These are phyloP conservation scores for Aspergillus ibericus DNA, from an alignment of 2,329 filamentous ascomycete species.

Conservation along the genomic window DNA sequence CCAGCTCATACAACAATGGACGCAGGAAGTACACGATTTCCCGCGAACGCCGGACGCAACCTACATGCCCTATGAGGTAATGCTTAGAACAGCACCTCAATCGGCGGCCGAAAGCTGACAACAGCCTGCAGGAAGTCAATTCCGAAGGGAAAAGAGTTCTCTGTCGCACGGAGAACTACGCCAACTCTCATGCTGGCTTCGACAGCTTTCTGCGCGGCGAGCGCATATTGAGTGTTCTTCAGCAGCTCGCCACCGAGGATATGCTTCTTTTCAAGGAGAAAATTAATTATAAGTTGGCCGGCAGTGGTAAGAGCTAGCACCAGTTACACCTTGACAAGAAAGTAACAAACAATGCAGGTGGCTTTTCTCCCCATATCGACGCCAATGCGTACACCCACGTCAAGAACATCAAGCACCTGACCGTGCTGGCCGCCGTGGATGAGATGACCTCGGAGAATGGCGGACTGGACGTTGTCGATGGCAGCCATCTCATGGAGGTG, in stretches of 20 bases:
- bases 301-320: constrained; percentile 30
- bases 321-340: not conserved
- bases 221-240: constrained; percentile 30
- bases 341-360: constrained; percentile 20
- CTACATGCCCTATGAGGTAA: constrained; percentile 37
- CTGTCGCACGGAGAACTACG: constrained; percentile 38
- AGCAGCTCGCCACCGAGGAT: constrained; percentile 37
- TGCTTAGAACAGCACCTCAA: not conserved
- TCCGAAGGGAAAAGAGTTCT: constrained; percentile 30
- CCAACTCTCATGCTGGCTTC: constrained; percentile 35
- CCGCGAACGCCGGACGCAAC: constrained; percentile 28
- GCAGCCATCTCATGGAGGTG: constrained; percentile 39
- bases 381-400: constrained; percentile 46
- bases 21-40: constrained; percentile 38
- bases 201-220: constrained; percentile 38
- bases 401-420: constrained; percentile 43
- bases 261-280: constrained; percentile 49
- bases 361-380: constrained; percentile 44
- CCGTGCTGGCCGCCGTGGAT: constrained; percentile 43
- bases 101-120: not conserved
- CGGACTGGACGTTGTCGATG: constrained; percentile 43
- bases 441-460: constrained; percentile 39
- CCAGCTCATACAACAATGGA: constrained; percentile 29
- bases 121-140: constrained; percentile 28
- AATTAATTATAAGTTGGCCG: constrained; percentile 46